Evolutionary conservation across 2,329 filamentous ascomycete species (phyloP), one percentile per base, ranked within the genome.

Genomic region (Pseudogymnoascus sp.): DNA sequence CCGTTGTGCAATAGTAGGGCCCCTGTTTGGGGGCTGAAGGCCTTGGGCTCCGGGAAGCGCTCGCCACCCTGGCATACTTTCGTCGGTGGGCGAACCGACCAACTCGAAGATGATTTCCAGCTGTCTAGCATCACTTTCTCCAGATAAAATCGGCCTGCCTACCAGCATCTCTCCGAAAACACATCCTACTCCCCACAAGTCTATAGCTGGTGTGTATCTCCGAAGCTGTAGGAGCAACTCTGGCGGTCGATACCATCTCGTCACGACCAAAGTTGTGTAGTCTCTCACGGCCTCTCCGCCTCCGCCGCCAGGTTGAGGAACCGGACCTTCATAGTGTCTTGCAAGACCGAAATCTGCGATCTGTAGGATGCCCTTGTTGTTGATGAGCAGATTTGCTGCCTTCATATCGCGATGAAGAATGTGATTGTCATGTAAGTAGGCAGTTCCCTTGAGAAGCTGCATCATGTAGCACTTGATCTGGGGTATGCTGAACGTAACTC

Each of bases 371-470:
- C 94, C 94, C 60, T 84, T 81, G 73, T 99, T 97, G 75, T 89
- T 95, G 74, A 99, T 99, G 61, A 99, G 82, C 30, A 99, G 80
- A 71, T 99, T 99, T 69, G 94, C 94, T 2, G 94, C 94, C 76
- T 99, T 99, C 92, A 99, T 97, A 70, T 99, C 94, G 71, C 94
- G 86, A 72, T 99, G 94, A 21, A 99, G 77, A 64, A 99, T 97
- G 68, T 88, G 82, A 70, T 82, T 90, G 63, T 91, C 89, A 76
- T 99, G 94, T 41, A 99, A 79, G 74, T 97, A 99, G 63, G 84
- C 82, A 35, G 96, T 79, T 2, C 94, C 94, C 69, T 96, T 87
- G 57, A 99, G 82, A 28, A 99, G 80, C 72, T 99, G 94, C 62
- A 94, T 77, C 82, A 99, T 86, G 74, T 99, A 99, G 76, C 94